Percentiles rank a stretch among this genome's conserved stretches.
These are phyloP conservation scores for Polyporus arcularius DNA, from an alignment of 768 basidiomycete genomes.

Conservation along the genomic window DNA sequence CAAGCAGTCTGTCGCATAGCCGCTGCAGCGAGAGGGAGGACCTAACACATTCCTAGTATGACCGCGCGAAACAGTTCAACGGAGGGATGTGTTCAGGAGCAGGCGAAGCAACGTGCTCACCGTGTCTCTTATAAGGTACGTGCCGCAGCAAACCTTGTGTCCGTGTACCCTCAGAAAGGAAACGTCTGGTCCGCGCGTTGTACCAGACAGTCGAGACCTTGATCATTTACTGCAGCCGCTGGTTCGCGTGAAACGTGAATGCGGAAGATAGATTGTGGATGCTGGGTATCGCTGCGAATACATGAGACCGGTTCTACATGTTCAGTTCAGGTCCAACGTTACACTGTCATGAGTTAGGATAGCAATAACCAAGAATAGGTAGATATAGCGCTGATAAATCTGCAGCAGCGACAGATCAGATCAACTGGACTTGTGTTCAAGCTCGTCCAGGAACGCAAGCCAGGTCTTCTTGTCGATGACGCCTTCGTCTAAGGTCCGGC, in stretches of 20 bases:
- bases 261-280: background rate
- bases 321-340: background rate
- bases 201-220: too few species aligned
- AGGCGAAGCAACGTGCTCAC: too few species aligned
- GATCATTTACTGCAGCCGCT: background rate
- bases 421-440: conserved; percentile 47
- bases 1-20: background rate
- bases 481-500: conserved; percentile 65
- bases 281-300: background rate
- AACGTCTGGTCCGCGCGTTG: too few species aligned
- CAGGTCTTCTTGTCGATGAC: conserved; percentile 94
- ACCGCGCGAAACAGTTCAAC: background rate
- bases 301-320: background rate
- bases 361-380: background rate
- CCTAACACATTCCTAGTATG: background rate
- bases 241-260: background rate
- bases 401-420: background rate
- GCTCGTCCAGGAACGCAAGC: conserved; percentile 80
- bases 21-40: too few species aligned
- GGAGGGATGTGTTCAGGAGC: too few species aligned
- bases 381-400: background rate
- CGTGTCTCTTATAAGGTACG: too few species aligned
- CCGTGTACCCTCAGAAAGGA: too few species aligned
- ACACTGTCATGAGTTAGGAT: background rate
- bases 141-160: too few species aligned